Evolutionary conservation across 257 asterid genomes (phyloP).

Genomic region (Anisodus tanguticus): DNA sequence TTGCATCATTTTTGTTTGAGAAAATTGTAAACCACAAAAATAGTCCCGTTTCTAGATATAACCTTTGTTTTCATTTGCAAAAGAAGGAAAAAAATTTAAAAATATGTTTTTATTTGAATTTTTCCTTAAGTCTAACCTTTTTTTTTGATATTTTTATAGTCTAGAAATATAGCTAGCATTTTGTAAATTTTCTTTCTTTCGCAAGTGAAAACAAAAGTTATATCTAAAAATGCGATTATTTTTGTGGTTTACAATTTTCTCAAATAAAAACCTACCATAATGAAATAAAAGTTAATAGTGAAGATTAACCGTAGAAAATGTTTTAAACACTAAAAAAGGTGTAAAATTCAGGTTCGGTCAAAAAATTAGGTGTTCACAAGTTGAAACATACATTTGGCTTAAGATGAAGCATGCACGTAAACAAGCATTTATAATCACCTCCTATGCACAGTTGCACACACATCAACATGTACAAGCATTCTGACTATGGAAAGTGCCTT

Average conservation of each 20-base stretch:
- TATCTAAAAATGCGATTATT: too few species aligned
- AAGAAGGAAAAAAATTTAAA: not conserved
- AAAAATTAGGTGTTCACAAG: not conserved
- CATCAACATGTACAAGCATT: slow-evolving; percentile 6
- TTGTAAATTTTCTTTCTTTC: too few species aligned
- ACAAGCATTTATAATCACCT: slow-evolving; percentile 15
- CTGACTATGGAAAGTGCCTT: not conserved
- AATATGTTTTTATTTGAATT: not conserved
- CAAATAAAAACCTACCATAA: too few species aligned
- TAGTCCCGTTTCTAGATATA: not conserved
- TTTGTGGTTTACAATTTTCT: too few species aligned
- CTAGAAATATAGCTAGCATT: not conserved
- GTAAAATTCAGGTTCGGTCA: too few species aligned
- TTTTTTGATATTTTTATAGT: not conserved
- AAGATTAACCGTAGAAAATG: too few species aligned
- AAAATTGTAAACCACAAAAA: not conserved
- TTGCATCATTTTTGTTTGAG: too few species aligned
- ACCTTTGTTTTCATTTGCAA: not conserved
- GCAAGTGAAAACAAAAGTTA: too few species aligned
- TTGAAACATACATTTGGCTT: not conserved
- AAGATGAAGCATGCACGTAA: not conserved
- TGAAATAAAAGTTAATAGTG: too few species aligned
- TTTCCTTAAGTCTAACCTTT: not conserved
- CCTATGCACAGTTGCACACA: not conserved
- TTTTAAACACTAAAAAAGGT: too few species aligned